These are phyloP conservation scores for Hibiscus mutabilis DNA, from an alignment of 345 rosid species.

Conservation along the genomic window DNA sequence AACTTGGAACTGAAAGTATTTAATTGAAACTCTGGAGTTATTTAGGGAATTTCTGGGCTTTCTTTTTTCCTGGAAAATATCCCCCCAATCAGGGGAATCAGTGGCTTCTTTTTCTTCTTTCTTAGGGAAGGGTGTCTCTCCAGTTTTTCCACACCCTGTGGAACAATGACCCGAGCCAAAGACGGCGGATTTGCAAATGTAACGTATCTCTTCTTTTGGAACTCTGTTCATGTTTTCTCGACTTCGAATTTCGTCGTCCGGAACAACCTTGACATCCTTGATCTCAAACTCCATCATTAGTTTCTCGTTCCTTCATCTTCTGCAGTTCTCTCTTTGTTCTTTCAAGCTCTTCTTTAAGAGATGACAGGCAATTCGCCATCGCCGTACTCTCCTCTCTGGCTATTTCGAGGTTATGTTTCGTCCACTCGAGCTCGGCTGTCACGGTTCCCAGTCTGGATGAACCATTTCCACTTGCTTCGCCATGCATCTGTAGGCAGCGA, in stretches of 20 bases:
- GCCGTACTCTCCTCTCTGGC: conserved; percentile 57
- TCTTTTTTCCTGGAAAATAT: conserved; percentile 60
- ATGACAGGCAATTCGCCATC: conserved; percentile 53
- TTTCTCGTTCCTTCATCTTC: conserved; percentile 30
- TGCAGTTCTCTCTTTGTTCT: conserved; percentile 62
- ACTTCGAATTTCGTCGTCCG: conserved; percentile 31
- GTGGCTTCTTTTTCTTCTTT: conserved; percentile 56
- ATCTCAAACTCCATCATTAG: conserved; percentile 27
- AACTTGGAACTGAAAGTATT: background rate
- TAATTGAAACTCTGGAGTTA: background rate
- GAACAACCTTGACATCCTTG: conserved; percentile 35
- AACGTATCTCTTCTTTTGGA: conserved; percentile 61
- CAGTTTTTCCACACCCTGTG: conserved; percentile 32
- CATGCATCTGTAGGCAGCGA: conserved; percentile 28
- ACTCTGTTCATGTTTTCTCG: conserved; percentile 23
- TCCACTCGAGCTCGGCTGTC: conserved; percentile 59
- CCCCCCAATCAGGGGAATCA: conserved; percentile 60
- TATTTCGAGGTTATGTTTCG: conserved; percentile 53
- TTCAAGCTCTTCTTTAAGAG: conserved; percentile 70
- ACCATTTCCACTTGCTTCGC: conserved; percentile 23
- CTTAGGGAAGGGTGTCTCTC: conserved; percentile 70
- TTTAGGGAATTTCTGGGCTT: conserved; percentile 16
- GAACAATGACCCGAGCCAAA: conserved; percentile 26
- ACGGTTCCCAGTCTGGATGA: conserved; percentile 24
- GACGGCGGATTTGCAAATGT: conserved; percentile 55